Conservation (phyloP, 148 eudicot species). For the Rhododendron simsii region DNA sequence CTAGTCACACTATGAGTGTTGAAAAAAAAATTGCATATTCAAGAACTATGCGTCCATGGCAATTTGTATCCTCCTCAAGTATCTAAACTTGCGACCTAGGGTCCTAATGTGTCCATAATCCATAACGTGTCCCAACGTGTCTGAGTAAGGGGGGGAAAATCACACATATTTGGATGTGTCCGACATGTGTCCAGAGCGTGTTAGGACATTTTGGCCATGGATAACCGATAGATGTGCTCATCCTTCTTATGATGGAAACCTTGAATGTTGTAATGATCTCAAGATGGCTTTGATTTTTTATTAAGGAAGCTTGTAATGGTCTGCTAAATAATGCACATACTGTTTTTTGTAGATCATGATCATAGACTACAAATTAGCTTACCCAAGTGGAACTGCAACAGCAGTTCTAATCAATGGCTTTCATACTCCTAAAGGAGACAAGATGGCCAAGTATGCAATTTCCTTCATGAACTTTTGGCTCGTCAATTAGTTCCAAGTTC, state of each 20-base stretch:
- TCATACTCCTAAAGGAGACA: slow-evolving; percentile 70
- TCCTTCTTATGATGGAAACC: not conserved
- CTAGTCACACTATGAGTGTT: too few species aligned
- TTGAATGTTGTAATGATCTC: not conserved
- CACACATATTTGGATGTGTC: not conserved
- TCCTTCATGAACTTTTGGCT: not conserved
- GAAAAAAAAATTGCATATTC: not conserved
- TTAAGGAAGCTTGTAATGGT: not conserved
- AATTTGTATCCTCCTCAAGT: not conserved
- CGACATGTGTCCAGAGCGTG: not conserved
- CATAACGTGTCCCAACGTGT: not conserved
- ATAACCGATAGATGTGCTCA: not conserved
- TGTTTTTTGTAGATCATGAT: slow-evolving; percentile 59
- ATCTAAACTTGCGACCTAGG: not conserved
- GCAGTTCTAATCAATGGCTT: slow-evolving; percentile 89
- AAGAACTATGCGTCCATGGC: not conserved
- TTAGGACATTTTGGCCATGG: not conserved
- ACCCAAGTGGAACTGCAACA: slow-evolving; percentile 93
- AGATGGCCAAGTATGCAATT: slow-evolving; percentile 58
- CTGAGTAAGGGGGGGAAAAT: not conserved
- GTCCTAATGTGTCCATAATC: not conserved
- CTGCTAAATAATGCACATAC: not conserved
- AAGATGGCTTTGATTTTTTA: not conserved
- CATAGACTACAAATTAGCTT: slow-evolving; percentile 68
- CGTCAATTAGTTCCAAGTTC: not conserved